Conservation (phyloP, 192 early-diverging fungal genomes). For the Haplosporangium gracile region DNA sequence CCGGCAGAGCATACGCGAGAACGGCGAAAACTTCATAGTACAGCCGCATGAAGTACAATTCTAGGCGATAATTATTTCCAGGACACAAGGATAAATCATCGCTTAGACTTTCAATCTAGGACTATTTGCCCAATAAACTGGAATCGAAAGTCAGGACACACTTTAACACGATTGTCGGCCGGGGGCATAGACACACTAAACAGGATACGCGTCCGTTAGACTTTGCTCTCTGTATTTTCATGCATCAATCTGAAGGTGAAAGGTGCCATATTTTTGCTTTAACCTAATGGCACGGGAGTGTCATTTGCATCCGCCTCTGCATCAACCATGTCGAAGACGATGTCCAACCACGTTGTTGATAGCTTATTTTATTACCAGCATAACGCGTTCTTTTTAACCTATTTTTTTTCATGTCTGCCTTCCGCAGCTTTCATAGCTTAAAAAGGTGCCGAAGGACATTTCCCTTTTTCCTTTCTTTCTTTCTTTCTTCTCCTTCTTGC, state of each 20-base stretch:
- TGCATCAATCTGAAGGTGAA: not conserved
- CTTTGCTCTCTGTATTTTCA: not conserved
- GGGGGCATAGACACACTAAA: not conserved
- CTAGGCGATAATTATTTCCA: slow-evolving; percentile 1
- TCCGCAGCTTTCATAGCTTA: no score
- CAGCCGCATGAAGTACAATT: slow-evolving; percentile 58
- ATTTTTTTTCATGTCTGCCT: no score
- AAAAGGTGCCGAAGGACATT: not conserved
- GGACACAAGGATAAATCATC: not conserved
- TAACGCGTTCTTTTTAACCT: not conserved
- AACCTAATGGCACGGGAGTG: not conserved
- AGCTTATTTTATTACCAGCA: not conserved
- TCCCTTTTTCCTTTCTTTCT: not conserved
- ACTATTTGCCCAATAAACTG: not conserved
- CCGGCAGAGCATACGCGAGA: slow-evolving; percentile 69
- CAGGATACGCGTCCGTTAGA: not conserved
- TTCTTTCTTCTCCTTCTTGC: not conserved
- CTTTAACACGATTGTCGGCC: not conserved
- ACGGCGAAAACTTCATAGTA: slow-evolving; percentile 65
- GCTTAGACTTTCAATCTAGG: not conserved
- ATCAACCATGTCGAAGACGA: not conserved
- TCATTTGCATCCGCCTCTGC: not conserved
- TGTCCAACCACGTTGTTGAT: not conserved
- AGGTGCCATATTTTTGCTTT: not conserved
- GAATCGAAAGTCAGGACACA: not conserved